Conservation (phyloP, 139 green algal genomes). For the Chlorella sp. region DNA sequence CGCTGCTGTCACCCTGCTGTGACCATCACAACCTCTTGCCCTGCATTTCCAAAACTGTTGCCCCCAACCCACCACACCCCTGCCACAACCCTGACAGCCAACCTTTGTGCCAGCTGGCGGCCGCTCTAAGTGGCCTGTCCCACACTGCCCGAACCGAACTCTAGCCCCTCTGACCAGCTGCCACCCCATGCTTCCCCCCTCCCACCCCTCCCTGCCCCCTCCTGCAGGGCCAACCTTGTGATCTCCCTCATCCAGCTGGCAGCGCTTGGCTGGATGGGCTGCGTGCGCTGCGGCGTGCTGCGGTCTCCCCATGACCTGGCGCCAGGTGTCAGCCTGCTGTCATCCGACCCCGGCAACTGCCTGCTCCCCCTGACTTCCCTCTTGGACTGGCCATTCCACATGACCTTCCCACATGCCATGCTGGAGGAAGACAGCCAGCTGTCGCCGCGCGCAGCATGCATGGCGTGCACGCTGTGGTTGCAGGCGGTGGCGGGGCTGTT, state of each 20-base stretch:
- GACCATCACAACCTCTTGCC: no score
- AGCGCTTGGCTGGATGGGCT: background rate
- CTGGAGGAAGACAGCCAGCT: background rate
- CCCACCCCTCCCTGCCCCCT: no score
- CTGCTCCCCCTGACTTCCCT: background rate
- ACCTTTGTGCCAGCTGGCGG: no score
- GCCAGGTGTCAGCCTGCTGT: background rate
- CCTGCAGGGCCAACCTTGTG: background rate
- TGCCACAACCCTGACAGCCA: no score
- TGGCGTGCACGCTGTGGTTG: slow-evolving; percentile 1
- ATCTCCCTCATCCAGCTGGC: background rate
- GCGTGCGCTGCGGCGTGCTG: background rate
- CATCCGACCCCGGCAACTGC: background rate
- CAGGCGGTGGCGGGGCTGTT: background rate
- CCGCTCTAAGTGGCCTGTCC: no score
- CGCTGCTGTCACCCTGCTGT: no score
- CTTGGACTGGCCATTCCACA: background rate
- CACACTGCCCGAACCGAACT: no score
- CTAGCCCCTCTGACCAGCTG: no score
- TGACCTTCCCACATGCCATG: background rate
- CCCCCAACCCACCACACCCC: no score
- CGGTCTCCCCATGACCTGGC: background rate
- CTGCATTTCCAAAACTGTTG: no score
- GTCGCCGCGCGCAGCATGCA: background rate
- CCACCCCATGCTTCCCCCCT: no score